phyloP scores from a whole-genome alignment of 495 filamentous ascomycete genomes.

The Tuber magnatum region DNA sequence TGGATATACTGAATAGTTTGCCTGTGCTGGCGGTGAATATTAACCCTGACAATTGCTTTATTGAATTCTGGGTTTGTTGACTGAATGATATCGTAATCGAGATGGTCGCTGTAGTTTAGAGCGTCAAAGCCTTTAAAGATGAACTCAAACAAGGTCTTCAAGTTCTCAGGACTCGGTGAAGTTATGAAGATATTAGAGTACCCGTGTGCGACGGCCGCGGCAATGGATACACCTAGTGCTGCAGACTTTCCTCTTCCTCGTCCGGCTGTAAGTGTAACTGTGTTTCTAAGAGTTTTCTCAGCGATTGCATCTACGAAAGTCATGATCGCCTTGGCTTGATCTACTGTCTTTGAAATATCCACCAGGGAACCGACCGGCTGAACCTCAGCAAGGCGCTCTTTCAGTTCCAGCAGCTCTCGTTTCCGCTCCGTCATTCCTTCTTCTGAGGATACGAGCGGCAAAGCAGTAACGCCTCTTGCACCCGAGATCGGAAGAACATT shows the following conservation, averaged over 20 bases:
- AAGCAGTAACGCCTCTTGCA: constrained; percentile 78
- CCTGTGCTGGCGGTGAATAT: constrained; percentile 87
- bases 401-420: constrained; percentile 76
- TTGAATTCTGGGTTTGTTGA: constrained; percentile 98
- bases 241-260: constrained; percentile 97
- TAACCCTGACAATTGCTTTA: constrained; percentile 95
- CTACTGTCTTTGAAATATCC: constrained; percentile 76
- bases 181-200: constrained; percentile 99
- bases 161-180: constrained; percentile 93
- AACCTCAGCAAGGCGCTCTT: constrained; percentile 74
- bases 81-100: constrained; percentile 96
- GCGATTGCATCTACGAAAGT: constrained; percentile 95
- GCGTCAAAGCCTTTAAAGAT: constrained; percentile 98
- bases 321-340: constrained; percentile 89
- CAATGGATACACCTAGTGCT: constrained; percentile 85
- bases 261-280: constrained; percentile 85
- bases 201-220: constrained; percentile 87
- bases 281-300: constrained; percentile 90
- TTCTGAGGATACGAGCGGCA: constrained; percentile 64
- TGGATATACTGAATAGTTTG: constrained; percentile 99
- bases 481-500: constrained; percentile 97
- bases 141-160: constrained; percentile 98
- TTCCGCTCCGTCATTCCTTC: constrained; percentile 58
- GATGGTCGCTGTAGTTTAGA: constrained; percentile 82
- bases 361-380: constrained; percentile 80